Evolutionary conservation across 352 stramenopile species (phyloP), one percentile per base, ranked within the genome.

Genomic region (Pythium biforme): DNA sequence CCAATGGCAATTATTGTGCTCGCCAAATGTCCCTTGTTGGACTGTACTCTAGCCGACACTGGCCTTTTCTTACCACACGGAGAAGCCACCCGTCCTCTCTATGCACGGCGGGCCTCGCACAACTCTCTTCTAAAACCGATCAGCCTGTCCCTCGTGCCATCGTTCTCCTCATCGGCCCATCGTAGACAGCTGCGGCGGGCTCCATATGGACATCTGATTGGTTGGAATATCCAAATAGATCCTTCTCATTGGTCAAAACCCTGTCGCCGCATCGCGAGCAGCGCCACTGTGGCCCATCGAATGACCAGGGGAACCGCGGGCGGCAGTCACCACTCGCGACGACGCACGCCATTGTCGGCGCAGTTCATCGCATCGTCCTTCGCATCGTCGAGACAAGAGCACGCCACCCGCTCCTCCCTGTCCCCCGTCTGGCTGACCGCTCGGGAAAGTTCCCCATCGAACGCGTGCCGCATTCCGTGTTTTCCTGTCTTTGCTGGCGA

Each of bases 301-400:
- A 27, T 43, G 29, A 46, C 31, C 19, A 46, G 48, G 37, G 37
- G 31, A 11, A 37, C 31, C 31, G 7, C 31, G 8, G 31, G 31
- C 8, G 26, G n/a, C 27, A 29, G 17, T 22, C 23, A 20, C n/a
- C 11, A 33, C 26, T 49, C 50, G 22, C 33, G 48, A 59, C 22
- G 41, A 27, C 55, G 55, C 55, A 61, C 55, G 55, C 55, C 41
- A 61, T 34, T 46, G 54, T 22, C 31, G 41, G 31, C 1, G 19
- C 26, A n/a, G 15, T 54, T 46, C 55, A 61, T 61, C 31, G 55
- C 43, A 54, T 61, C 55, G 55, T 61, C 55, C 40, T 45, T 46
- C 27, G 43, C 47, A 19, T 54, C 50, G 50, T 46, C 50, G 50
- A 56, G 29, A 56, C 50, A 25, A 15, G 26, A 34, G 31, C 50